phyloP scores from a whole-genome alignment of 345 rosid genomes.

The Brassica rapa region DNA sequence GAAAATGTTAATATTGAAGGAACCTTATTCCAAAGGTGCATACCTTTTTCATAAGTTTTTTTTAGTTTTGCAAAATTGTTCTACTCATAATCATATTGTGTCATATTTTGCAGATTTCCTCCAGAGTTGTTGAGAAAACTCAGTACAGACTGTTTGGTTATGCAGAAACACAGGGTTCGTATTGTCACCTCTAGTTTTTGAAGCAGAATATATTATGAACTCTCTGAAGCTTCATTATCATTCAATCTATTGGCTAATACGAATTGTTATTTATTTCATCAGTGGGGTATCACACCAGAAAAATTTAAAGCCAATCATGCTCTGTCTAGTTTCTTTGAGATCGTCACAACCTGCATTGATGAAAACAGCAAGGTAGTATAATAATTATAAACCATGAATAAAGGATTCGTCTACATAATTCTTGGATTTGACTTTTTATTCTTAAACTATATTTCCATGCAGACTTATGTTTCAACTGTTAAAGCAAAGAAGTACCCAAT shows the following conservation, averaged over 20 bases:
- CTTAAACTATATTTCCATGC: background rate
- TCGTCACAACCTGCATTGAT: conserved; percentile 76
- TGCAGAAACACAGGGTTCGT: conserved; percentile 90
- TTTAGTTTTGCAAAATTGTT: too few relatives aligned
- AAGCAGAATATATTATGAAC: background rate
- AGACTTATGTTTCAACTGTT: conserved; percentile 87
- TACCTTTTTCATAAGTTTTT: background rate
- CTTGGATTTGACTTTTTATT: too few relatives aligned
- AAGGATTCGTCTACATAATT: background rate
- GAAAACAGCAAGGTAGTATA: conserved; percentile 69
- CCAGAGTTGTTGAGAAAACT: conserved; percentile 62
- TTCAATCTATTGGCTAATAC: background rate
- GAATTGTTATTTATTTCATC: conserved; percentile 24
- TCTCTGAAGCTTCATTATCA: background rate
- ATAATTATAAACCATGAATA: background rate
- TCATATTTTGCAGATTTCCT: conserved; percentile 54
- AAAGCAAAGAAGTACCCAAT: conserved; percentile 77
- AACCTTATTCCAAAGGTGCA: conserved; percentile 85
- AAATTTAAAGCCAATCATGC: conserved; percentile 46
- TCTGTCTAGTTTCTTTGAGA: conserved; percentile 70
- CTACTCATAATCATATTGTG: too few relatives aligned
- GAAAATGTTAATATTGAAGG: conserved; percentile 57
- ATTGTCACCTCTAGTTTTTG: background rate
- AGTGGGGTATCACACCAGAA: conserved; percentile 82
- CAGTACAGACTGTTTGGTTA: conserved; percentile 80